Evolutionary conservation across 2,329 filamentous ascomycete genomes (phyloP), one percentile per base, ranked within the genome.

Genomic region (Sarocladium kiliense): DNA sequence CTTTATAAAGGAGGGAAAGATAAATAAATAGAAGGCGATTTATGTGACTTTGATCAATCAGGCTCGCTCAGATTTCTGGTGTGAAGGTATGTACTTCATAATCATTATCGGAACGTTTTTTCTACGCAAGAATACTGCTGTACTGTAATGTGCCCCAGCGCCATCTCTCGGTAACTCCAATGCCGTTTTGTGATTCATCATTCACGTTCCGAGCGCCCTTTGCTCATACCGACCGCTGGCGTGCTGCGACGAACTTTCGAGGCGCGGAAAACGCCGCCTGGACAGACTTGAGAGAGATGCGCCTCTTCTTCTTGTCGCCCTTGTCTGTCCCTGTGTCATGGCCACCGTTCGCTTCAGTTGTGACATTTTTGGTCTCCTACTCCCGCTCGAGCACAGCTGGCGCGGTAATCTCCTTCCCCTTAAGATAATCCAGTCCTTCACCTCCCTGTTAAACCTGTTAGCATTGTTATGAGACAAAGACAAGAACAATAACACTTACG

Each of bases 361-460:
- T 27, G 23, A 27, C 14, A 4, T 27, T 19, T 23, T 36, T 51
- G 47, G 47, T 19, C 11, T 26, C 49, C 42, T 69, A 71, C 57
- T 78, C 71, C 56, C 72, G 67, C 65, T 81, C 77, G 50, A 84
- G 61, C 23, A 79, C 71, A 39, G 78, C 77, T 12, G 80, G 78
- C 10, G 77, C 76, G n/a, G 66, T 74, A 39, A 86, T 72, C 27
- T 74, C 72, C 64, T 76, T 77, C 58, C 79, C 80, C 57, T 73
- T 27, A 56, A 83, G 69, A 36, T 77, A 72, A 56, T 82, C 80
- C 7, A 88, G 71, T 30, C 82, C 84, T 68, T 87, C 85, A 56
- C 85, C 85, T 57, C 77, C 80, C 81, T 84, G 58, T 59, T n/a
- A 47, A 42, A 23, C 16, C 3, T 44, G 59, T 67, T 58, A 66